These are phyloP conservation scores for Citrus glauca DNA, from an alignment of 345 rosid species.

Conservation along the genomic window DNA sequence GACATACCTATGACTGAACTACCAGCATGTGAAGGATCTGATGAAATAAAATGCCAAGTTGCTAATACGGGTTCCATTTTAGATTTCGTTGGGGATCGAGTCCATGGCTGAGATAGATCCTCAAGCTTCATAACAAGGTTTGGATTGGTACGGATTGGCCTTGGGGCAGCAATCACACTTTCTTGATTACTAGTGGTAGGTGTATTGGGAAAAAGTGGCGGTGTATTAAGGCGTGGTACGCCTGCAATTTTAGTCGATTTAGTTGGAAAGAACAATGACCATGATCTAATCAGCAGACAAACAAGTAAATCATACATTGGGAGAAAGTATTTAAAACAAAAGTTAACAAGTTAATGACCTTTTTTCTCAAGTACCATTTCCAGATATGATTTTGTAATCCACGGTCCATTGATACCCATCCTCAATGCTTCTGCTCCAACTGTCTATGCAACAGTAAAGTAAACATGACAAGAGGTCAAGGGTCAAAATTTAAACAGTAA, in stretches of 20 bases:
- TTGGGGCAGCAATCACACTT: constrained; percentile 74
- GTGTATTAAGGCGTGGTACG: constrained; percentile 94
- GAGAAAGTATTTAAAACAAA: neutral
- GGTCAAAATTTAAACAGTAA: constrained; percentile 1
- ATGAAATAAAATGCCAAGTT: constrained; percentile 65
- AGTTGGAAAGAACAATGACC: constrained; percentile 14
- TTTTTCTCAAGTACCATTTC: constrained; percentile 93
- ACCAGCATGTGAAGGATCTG: constrained; percentile 50
- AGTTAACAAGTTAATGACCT: constrained; percentile 43
- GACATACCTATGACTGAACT: constrained; percentile 60
- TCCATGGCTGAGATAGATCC: constrained; percentile 98
- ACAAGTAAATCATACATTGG: constrained; percentile 10
- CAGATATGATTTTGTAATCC: constrained; percentile 96
- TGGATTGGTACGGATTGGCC: constrained; percentile 85
- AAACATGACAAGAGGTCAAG: constrained; percentile 12
- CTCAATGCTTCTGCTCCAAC: constrained; percentile 91
- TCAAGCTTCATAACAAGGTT: constrained; percentile 72
- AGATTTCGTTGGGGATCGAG: constrained; percentile 98
- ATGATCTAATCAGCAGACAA: constrained; percentile 4
- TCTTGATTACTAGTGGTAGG: constrained; percentile 52
- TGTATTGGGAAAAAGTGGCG: constrained; percentile 64
- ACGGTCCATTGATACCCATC: constrained; percentile 74
- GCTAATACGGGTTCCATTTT: constrained; percentile 88
- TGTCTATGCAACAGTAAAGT: constrained; percentile 45
- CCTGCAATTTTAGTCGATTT: constrained; percentile 51